Conservation (phyloP, 371 early-diverging fungal species). For the Mortierella sp. region DNA sequence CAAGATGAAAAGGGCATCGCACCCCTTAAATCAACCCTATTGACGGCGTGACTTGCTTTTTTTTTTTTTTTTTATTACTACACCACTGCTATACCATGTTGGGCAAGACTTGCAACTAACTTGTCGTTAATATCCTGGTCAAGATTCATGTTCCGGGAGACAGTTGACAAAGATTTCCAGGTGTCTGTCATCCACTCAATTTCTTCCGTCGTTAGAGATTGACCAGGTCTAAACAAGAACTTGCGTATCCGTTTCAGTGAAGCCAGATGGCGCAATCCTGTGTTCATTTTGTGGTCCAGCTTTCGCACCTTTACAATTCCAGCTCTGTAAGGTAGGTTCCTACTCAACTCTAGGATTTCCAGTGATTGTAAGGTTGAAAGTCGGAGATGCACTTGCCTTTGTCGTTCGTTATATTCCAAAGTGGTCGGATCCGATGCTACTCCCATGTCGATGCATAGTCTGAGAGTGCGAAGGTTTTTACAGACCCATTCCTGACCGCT, state of each 20-base stretch:
- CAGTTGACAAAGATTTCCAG: not conserved
- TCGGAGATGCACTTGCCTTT: not conserved
- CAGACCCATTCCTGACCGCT: not conserved
- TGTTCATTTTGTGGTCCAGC: not conserved
- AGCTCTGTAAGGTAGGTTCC: not conserved
- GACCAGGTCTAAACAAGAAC: not conserved
- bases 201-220: not conserved
- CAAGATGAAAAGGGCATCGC: no score
- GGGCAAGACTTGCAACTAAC: not conserved
- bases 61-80: conserved; percentile 1
- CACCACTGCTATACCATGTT: not conserved
- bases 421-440: not conserved
- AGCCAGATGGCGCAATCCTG: not conserved
- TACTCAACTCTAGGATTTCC: not conserved
- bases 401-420: not conserved
- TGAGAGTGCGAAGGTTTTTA: not conserved
- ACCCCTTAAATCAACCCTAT: no score
- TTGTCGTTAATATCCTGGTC: not conserved
- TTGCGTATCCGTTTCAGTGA: not conserved
- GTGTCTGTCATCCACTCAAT: conserved; percentile 3
- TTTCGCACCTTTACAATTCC: not conserved
- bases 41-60: not conserved
- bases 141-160: conserved; percentile 1
- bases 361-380: not conserved
- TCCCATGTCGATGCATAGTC: conserved; percentile 2